Base-by-base conservation (phyloP, 352 stramenopile genomes). In the Pythium volutum region DNA sequence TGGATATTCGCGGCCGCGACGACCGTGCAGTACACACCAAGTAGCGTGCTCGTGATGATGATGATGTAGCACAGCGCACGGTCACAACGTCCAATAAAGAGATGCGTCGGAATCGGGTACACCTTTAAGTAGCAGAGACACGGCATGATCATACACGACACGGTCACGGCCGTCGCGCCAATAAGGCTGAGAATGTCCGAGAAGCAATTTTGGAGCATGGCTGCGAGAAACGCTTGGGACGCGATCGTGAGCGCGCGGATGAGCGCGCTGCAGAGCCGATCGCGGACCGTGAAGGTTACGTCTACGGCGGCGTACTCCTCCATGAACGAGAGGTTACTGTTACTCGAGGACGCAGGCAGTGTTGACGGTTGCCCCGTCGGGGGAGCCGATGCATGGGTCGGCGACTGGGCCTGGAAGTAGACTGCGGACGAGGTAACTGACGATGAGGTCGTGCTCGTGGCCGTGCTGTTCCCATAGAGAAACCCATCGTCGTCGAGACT, bases 81-180 rank as follows among this genome's bases (percentile, higher is more conserved):
- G 47, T 86, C 77, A 54, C 70, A 87, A 26, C 73, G 67, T 8
- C 79, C 75, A 10, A 74, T 50, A 38, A 83, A 84, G 25, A 64
- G 77, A 18, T 77, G 52, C 6, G 66, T 81, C 1, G 73, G 62
- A 42, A 84, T 89, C 16, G 79, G 76, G 47, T 89, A 76, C 14
- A 88, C 67, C 16, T 80, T 76, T n/a, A 91, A 62, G 58, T 88
- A 89, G 68, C 81, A 89, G 31, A 89, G 56, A 45, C 81, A 89
- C 31, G 77, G 81, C 81, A 91, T 91, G 66, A 89, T 75, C 79
- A 89, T 87, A 51, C 79, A 91, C 45, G 77, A 88, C 8, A 86
- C 36, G 1, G 81, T 84, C 52, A 91, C 72, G 3, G 79, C 72
- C 14, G 79, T 91, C 12, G 79, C 70, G 4, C 77, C 79, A 36